Conservation (phyloP, 2,329 filamentous ascomycete genomes). For the Cordyceps cicadae region DNA sequence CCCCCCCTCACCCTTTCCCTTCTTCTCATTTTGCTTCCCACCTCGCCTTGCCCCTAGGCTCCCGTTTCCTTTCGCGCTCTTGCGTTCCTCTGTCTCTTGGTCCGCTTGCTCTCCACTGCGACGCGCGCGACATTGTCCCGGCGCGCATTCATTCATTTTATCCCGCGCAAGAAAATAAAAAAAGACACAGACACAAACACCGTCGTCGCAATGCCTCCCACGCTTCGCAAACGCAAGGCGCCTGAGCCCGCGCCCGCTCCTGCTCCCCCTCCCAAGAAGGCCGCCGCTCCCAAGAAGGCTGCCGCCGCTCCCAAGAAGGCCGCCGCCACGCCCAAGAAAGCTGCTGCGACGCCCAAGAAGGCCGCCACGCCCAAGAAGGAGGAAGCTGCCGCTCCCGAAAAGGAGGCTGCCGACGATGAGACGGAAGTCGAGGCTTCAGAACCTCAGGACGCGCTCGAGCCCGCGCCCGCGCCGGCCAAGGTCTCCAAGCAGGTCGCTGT, state of each 20-base stretch:
- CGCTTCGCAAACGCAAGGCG: constrained; percentile 55
- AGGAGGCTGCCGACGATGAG: not conserved
- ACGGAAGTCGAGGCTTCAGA: not conserved
- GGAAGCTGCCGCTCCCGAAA: not conserved
- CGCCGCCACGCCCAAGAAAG: constrained; percentile 19
- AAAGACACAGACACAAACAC: not conserved
- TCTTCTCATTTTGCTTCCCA: not conserved
- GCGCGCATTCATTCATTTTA: not conserved
- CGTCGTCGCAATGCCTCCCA: constrained; percentile 42
- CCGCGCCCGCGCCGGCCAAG: constrained; percentile 13
- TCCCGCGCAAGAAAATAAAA: not conserved
- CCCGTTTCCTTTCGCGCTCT: not conserved
- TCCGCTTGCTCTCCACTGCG: not conserved
- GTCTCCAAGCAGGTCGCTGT: constrained; percentile 36
- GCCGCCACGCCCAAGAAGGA: not conserved
- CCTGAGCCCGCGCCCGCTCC: constrained; percentile 37
- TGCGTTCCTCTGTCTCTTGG: not conserved
- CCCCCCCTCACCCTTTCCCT: not conserved
- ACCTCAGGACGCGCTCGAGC: not conserved
- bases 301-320: constrained; percentile 23
- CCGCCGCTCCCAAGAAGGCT: constrained; percentile 29
- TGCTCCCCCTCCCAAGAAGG: constrained; percentile 35
- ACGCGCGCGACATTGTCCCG: not conserved
- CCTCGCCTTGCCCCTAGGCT: not conserved
- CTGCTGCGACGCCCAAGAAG: constrained; percentile 23